phyloP scores from a whole-genome alignment of 1,139 yeast genomes.

The Lodderomyces theae region DNA sequence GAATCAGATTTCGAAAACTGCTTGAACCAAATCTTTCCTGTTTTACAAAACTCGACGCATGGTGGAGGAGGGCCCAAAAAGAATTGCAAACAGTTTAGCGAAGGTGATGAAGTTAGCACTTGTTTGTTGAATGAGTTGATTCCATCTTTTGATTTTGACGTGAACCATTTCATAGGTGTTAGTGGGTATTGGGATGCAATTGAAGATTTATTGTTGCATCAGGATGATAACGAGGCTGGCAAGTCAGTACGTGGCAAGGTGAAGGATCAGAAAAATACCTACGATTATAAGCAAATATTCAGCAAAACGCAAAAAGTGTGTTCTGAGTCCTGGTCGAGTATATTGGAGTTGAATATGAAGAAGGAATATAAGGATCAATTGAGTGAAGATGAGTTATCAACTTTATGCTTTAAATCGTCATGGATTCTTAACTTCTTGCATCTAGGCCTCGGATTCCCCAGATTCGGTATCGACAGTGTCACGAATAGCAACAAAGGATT shows the following conservation, averaged over 20 bases:
- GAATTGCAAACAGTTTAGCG: slow-evolving; percentile 32
- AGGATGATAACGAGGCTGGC: background rate
- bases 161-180: slow-evolving; percentile 71
- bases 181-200: slow-evolving; percentile 82
- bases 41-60: slow-evolving; percentile 41
- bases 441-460: slow-evolving; percentile 70
- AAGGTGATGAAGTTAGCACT: slow-evolving; percentile 34
- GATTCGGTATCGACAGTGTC: slow-evolving; percentile 45
- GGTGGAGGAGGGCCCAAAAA: slow-evolving; percentile 16
- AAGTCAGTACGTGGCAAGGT: slow-evolving; percentile 9
- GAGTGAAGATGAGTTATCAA: slow-evolving; percentile 39
- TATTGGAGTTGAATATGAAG: slow-evolving; percentile 37
- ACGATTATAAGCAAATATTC: slow-evolving; percentile 41
- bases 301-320: slow-evolving; percentile 48
- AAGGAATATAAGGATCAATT: slow-evolving; percentile 29
- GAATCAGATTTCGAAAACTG: slow-evolving; percentile 61
- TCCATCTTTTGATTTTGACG: slow-evolving; percentile 68
- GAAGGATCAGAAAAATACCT: slow-evolving; percentile 17
- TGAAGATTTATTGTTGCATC: slow-evolving; percentile 40
- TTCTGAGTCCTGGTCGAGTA: slow-evolving; percentile 34
- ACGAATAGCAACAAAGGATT: slow-evolving; percentile 25
- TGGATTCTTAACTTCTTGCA: slow-evolving; percentile 73
- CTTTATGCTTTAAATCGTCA: slow-evolving; percentile 64
- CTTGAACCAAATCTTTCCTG: slow-evolving; percentile 49
- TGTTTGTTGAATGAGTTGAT: slow-evolving; percentile 53